Base-by-base conservation (phyloP, 2,329 filamentous ascomycete genomes). In the Lizonia empirigonia region DNA sequence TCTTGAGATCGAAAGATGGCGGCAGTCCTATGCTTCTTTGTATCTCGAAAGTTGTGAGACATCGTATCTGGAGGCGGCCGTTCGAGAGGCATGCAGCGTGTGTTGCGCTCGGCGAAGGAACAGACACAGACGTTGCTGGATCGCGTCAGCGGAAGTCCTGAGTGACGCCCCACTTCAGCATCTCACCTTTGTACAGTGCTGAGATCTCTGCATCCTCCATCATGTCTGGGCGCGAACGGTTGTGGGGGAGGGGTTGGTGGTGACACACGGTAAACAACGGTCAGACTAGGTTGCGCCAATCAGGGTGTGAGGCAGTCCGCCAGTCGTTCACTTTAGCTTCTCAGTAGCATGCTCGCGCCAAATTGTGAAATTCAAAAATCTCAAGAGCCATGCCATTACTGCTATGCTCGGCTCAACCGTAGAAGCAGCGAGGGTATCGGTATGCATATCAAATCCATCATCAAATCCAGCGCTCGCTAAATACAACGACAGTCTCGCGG, bases 31-130 rank as follows among this genome's bases (percentile, higher is more conserved):
- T 73, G 32, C 58, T 73, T 39, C 69, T 68, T 12, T 73, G 44
- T 20, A 74, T 53, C n/a, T 72, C 64, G 37, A 72, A 69, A 1
- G 73, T 70, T 33, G 53, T 50, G 6, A 73, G 64, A 34, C 67
- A 72, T 55, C 72, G 74, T 45, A 78, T 66, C 26, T 76, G 69
- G 20, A 78, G 67, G 44, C 73, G 71, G 22, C 69, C 59, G 55
- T 66, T 63, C 6, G 62, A 65, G 42, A 77, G 67, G 23, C 65
- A 69, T 23, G 76, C 76, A 26, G 74, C 63, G 59, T 76, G 69
- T 5, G 66, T 59, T 44, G 69, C 73, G 50, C 71, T 65, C 4
- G 74, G 73, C 5, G 75, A 77, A 1, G 69, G 62, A n/a, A 75
- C 61, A 2, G 74, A 65, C 22, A 58, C 54, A 18, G 64, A 67